Base-by-base conservation (phyloP, 2,329 filamentous ascomycete species). In the Phoma sp. region DNA sequence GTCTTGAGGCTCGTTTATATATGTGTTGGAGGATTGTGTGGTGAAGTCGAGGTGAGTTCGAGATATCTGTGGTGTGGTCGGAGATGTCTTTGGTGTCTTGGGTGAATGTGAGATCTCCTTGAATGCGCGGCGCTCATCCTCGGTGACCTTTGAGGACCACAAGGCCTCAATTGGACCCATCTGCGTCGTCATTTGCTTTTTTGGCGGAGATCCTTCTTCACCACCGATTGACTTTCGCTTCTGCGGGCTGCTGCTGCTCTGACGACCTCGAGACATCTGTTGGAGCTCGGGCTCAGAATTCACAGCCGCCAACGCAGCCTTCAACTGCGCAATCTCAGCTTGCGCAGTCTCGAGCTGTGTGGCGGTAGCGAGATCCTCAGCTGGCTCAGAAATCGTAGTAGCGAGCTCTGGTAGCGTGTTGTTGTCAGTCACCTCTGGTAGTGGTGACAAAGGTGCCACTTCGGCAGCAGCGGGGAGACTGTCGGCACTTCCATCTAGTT, bases 161-260 rank as follows among this genome's bases (percentile, higher is more conserved):
- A 56, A 30, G 17, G 56, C 39, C 47, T 59, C 56, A 3, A 53
- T 49, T 0, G 56, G 47, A 10, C 47, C 43, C 12, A 39, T 15
- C 1, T 40, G 26, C 1, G 7, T 39, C 5, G 28, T 25, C 1
- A 7, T 20, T 17, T 42, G 38, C 14, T 28, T 36, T 23, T 42
- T 42, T 0, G 47, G 38, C 2, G 38, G 47, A 28, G 47, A 49
- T 2, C 23, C 18, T n/a, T 51, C 28, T n/a, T 51, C 28, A 28
- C 32, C 15, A 4, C 18, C 15, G 7, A 14, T 29, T n/a, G 17
- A 30, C 21, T 34, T 45, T 6, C 48, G 34, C 40, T 51, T 51
- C 28, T 20, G 23, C 26, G 32, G 23, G 15, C 17, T 49, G 32
- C 25, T 49, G 30, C 21, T 43, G 26, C 20, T 33, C 7, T 39